phyloP scores from a whole-genome alignment of 495 filamentous ascomycete genomes.

The Aspergillus mulundensis region DNA sequence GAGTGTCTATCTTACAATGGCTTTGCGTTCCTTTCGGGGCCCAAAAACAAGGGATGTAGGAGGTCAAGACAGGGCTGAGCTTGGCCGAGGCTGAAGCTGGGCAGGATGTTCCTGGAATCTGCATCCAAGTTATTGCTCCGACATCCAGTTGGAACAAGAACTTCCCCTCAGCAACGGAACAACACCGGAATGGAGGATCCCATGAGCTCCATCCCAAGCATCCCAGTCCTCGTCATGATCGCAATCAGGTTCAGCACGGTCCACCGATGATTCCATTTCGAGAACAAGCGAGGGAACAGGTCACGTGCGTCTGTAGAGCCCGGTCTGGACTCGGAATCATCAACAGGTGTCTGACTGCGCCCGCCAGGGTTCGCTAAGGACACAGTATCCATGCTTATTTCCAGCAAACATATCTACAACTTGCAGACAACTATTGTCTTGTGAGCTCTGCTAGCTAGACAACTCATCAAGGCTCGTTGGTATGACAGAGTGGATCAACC shows the following conservation, averaged over 20 bases:
- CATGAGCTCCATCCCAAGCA: background rate
- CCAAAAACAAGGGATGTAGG: background rate
- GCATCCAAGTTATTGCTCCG: background rate
- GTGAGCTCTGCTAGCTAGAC: background rate
- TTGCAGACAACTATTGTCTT: background rate
- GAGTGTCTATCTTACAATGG: background rate
- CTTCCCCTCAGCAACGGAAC: no score
- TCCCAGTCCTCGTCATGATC: background rate
- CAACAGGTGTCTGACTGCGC: background rate
- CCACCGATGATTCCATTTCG: background rate
- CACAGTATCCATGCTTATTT: background rate
- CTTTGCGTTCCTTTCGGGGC: background rate
- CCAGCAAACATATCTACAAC: background rate
- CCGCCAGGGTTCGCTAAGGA: background rate
- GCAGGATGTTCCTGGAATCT: background rate
- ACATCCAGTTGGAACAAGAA: background rate
- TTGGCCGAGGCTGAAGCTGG: background rate
- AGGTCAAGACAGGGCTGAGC: conserved; percentile 2
- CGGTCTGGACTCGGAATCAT: background rate
- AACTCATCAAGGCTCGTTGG: background rate
- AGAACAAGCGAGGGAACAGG: background rate
- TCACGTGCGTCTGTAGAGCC: background rate
- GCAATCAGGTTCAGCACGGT: conserved; percentile 2
- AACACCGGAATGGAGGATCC: background rate
- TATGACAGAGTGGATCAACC: conserved; percentile 7